A percentile compares a stretch with the other conserved stretches of the same genome.
Evolutionary conservation across 805 yeast species (phyloP).

Genomic region (Kazachstania viticola): DNA sequence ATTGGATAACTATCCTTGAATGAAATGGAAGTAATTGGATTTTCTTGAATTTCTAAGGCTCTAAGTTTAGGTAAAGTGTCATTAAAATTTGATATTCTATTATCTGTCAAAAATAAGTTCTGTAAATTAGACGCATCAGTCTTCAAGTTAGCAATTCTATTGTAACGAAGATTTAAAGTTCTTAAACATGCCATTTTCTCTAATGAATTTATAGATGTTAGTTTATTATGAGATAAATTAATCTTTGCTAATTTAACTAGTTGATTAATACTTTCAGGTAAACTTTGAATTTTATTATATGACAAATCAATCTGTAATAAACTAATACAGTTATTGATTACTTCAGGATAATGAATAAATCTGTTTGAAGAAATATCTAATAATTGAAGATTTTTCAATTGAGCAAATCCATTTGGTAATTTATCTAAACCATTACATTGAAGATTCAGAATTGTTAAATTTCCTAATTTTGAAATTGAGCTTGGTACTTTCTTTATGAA

Average conservation of each 20-base stretch:
- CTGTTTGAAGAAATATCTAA: constrained; percentile 75
- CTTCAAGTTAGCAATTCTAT: constrained; percentile 36
- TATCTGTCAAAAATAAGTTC: constrained; percentile 63
- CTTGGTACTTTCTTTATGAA: constrained; percentile 54
- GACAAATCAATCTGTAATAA: constrained; percentile 67
- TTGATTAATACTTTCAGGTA: constrained; percentile 54
- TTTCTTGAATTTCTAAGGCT: constrained; percentile 63
- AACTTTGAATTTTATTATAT: constrained; percentile 52
- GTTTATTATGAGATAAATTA: constrained; percentile 62
- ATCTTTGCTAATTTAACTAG: constrained; percentile 54
- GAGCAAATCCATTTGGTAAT: constrained; percentile 52
- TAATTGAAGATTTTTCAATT: constrained; percentile 40
- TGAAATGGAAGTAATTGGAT: constrained; percentile 55
- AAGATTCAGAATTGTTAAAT: constrained; percentile 48
- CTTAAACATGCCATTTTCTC: constrained; percentile 44
- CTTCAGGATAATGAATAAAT: constrained; percentile 51
- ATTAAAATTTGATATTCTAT: constrained; percentile 59
- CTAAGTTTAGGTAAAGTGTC: constrained; percentile 52
- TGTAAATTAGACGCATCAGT: constrained; percentile 47
- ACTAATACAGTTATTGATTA: constrained; percentile 46
- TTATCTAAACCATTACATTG: constrained; percentile 62
- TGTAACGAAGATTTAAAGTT: constrained; percentile 69
- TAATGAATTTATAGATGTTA: constrained; percentile 34
- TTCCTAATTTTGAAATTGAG: constrained; percentile 40
- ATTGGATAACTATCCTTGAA: constrained; percentile 37